A percentile compares a stretch with the other conserved stretches of the same genome.
These are phyloP conservation scores for Bipolaris victoriae DNA, from an alignment of 2,329 filamentous ascomycete genomes.

Conservation along the genomic window DNA sequence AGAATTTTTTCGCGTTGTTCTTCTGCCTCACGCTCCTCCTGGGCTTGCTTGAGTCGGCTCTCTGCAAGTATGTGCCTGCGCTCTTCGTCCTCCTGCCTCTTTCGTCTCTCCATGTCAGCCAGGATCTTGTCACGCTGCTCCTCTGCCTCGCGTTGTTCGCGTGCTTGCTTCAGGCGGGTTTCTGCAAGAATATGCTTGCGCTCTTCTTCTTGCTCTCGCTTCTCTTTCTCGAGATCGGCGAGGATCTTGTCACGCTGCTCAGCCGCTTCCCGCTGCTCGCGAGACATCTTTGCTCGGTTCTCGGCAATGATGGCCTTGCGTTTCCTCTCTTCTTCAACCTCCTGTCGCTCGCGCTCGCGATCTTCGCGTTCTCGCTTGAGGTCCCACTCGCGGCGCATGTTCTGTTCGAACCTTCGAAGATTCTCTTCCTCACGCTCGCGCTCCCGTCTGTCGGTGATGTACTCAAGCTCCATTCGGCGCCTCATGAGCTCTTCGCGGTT, in stretches of 20 bases:
- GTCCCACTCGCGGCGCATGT: conserved; percentile 41
- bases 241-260: conserved; percentile 36
- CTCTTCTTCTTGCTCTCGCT: conserved; percentile 36
- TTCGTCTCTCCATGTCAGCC: conserved; percentile 49
- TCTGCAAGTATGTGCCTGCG: conserved; percentile 38
- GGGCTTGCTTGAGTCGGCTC: conserved; percentile 25
- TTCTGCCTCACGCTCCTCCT: conserved; percentile 12
- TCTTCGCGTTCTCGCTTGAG: conserved; percentile 40
- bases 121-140: conserved; percentile 36
- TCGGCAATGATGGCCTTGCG: conserved; percentile 47
- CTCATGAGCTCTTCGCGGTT: conserved; percentile 48
- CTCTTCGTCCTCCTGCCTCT: conserved; percentile 43
- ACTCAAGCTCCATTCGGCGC: conserved; percentile 45
- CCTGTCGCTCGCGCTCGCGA: conserved; percentile 45
- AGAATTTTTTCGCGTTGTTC: conserved; percentile 31
- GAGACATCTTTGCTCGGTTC: conserved; percentile 47
- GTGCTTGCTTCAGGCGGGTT: conserved; percentile 33
- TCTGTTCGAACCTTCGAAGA: conserved; percentile 37
- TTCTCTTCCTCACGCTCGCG: conserved; percentile 39
- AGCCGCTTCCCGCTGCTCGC: conserved; percentile 26
- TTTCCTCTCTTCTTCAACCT: conserved; percentile 50
- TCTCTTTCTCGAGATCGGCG: conserved; percentile 35
- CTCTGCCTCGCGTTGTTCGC: conserved; percentile 36
- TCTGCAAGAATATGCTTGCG: conserved; percentile 41
- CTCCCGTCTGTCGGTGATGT: conserved; percentile 44